These are phyloP conservation scores for Chlorella sp. DNA, from an alignment of 139 green algal genomes.

Conservation along the genomic window DNA sequence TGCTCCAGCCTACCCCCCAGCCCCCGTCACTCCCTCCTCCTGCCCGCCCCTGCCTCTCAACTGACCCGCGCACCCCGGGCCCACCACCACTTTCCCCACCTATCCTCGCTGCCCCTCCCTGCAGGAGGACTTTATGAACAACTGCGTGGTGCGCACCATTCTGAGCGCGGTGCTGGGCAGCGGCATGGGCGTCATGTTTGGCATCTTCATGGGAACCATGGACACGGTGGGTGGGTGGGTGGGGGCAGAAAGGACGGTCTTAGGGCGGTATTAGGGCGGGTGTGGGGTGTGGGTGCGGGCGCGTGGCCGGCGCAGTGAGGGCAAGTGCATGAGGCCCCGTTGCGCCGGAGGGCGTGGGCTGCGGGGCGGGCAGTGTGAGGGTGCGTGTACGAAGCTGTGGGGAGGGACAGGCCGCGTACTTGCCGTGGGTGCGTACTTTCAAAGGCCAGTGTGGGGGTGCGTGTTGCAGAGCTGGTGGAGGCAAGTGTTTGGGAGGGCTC, in stretches of 20 bases:
- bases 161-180: conserved; percentile 83
- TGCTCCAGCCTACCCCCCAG: too few species aligned
- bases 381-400: not conserved
- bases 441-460: too few species aligned
- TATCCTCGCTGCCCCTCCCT: too few species aligned
- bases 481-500: too few species aligned
- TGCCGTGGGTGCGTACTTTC: too few species aligned
- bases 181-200: conserved; percentile 82
- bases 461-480: too few species aligned
- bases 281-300: not conserved
- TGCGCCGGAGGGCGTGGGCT: too few species aligned
- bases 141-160: conserved; percentile 85
- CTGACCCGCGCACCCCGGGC: too few species aligned
- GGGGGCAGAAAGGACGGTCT: not conserved
- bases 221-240: conserved; percentile 50
- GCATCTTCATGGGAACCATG: conserved; percentile 86
- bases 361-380: not conserved
- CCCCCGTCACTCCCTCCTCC: too few species aligned
- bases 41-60: not conserved
- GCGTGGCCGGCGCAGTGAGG: not conserved
- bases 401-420: too few species aligned
- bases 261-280: not conserved
- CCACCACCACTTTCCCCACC: too few species aligned
- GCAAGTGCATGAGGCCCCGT: not conserved
- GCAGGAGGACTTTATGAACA: conserved; percentile 93